Evolutionary conservation across 345 rosid genomes (phyloP).

Genomic region (Lenwebbia sp.): DNA sequence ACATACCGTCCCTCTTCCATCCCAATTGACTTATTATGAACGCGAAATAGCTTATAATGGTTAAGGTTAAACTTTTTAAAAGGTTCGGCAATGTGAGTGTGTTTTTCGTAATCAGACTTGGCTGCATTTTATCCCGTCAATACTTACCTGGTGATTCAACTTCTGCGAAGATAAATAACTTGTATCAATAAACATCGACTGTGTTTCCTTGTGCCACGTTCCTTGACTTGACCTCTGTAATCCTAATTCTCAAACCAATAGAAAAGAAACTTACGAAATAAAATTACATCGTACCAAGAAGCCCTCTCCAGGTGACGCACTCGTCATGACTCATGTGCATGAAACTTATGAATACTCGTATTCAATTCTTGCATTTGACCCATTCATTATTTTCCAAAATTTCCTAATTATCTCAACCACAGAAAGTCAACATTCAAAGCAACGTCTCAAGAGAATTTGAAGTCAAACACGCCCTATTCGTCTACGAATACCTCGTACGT

Average conservation of each 20-base stretch:
- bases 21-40: too few species aligned
- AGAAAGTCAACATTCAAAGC: background rate
- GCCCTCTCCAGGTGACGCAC: background rate
- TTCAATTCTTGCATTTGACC: background rate
- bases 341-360: background rate
- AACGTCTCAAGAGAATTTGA: background rate
- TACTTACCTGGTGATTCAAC: background rate
- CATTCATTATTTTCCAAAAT: background rate
- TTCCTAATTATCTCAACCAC: background rate
- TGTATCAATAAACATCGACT: too few species aligned
- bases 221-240: too few species aligned
- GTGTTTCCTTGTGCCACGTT: background rate
- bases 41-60: background rate
- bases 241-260: background rate
- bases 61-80: background rate
- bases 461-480: too few species aligned
- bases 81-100: background rate
- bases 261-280: background rate
- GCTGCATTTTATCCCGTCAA: background rate
- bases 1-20: too few species aligned
- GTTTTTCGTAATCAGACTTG: background rate
- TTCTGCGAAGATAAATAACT: background rate
- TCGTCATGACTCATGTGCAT: background rate
- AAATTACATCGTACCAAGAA: background rate
- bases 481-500: too few species aligned